phyloP scores from a whole-genome alignment of 257 asterid species.

The Ligustrum vulgare region DNA sequence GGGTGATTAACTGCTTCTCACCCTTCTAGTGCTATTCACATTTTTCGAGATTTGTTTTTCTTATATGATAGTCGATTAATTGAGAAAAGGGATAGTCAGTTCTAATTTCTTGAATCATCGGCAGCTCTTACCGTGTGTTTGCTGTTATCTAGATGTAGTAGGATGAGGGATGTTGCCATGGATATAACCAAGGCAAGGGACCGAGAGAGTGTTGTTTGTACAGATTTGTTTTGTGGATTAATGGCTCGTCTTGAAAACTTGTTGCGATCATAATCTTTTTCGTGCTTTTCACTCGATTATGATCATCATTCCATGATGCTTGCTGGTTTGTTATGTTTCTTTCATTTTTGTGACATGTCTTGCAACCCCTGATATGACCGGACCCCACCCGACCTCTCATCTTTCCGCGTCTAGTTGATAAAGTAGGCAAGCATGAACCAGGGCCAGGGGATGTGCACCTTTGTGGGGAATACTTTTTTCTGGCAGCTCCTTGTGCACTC shows the following conservation, averaged over 20 bases:
- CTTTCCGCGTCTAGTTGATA: background rate
- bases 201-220: constrained; percentile 40
- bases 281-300: background rate
- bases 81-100: constrained; percentile 28
- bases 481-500: background rate
- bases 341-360: background rate
- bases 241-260: constrained; percentile 29
- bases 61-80: constrained; percentile 35
- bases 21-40: constrained; percentile 29
- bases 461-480: background rate
- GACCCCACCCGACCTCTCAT: background rate
- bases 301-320: background rate
- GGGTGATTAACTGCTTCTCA: constrained; percentile 24
- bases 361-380: background rate
- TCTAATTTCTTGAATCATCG: constrained; percentile 39
- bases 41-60: constrained; percentile 40
- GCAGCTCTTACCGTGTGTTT: constrained; percentile 31
- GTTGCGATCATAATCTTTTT: constrained; percentile 24
- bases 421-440: background rate
- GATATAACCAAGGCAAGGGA: constrained; percentile 20
- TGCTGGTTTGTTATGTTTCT: background rate
- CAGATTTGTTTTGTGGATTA: constrained; percentile 33
- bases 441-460: background rate
- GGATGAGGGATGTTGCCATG: constrained; percentile 21
- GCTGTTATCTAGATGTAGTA: constrained; percentile 35